phyloP scores from a whole-genome alignment of 805 yeast species.

The Metschnikowia bowlesiae region DNA sequence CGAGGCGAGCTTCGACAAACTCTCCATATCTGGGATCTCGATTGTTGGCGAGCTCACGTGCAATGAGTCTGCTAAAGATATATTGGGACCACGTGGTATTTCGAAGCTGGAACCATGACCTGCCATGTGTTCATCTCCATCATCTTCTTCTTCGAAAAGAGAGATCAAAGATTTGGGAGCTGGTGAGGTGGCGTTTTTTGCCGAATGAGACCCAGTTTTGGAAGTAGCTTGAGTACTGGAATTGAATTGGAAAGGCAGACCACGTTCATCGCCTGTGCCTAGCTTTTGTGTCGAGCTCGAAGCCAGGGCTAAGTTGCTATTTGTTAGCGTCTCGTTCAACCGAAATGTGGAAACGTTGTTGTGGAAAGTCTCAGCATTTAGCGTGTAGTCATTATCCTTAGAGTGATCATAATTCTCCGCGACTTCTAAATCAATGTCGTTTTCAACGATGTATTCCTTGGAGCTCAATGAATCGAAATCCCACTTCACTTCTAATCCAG shows the following conservation, averaged over 20 bases:
- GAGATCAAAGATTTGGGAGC: conserved; percentile 15
- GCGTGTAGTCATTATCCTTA: conserved; percentile 22
- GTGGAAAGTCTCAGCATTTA: conserved; percentile 22
- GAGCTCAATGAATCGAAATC: conserved; percentile 82
- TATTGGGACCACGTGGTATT: conserved; percentile 10
- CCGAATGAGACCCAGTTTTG: conserved; percentile 1
- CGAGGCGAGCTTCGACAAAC: conserved; percentile 23
- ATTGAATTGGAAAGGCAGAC: conserved; percentile 1
- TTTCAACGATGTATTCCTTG: conserved; percentile 67
- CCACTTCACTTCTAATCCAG: conserved; percentile 61
- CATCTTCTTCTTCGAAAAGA: conserved; percentile 14
- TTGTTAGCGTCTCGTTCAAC: conserved; percentile 25
- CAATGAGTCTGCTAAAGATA: conserved; percentile 7
- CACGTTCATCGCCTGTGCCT: conserved; percentile 1
- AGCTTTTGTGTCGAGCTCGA: conserved; percentile 8
- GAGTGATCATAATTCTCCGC: conserved; percentile 25
- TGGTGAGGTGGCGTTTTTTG: conserved; percentile 3
- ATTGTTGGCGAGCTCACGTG: conserved; percentile 50
- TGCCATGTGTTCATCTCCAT: conserved; percentile 2
- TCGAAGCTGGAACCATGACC: conserved; percentile 7
- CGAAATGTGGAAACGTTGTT: conserved; percentile 4
- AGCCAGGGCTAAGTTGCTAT: conserved; percentile 13
- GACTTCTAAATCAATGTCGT: conserved; percentile 44
- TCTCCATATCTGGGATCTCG: conserved; percentile 68
- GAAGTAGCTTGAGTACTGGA: conserved; percentile 3